These are phyloP conservation scores for Dactylellina drechsleri DNA, from an alignment of 2,329 filamentous ascomycete species.

Conservation along the genomic window DNA sequence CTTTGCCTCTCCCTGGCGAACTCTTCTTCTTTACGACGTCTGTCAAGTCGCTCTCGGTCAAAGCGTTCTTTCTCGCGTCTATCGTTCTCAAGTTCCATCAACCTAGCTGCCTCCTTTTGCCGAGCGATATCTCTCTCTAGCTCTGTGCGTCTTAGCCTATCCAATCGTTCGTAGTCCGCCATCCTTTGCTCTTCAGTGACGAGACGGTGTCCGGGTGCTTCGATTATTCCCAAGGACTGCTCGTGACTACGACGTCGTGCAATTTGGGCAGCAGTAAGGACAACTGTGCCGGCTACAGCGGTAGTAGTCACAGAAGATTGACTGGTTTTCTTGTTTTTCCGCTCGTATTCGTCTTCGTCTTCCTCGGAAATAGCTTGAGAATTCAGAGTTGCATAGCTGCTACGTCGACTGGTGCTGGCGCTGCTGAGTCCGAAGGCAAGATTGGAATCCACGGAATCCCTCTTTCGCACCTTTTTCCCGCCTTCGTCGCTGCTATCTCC, in stretches of 20 bases:
- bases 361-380: conserved; percentile 31
- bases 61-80: conserved; percentile 44
- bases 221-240: conserved; percentile 30
- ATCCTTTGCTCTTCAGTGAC: conserved; percentile 48
- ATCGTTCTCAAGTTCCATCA: conserved; percentile 48
- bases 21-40: conserved; percentile 43
- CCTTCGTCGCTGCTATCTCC: conserved; percentile 38
- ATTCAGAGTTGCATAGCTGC: conserved; percentile 35
- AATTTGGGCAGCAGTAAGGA: conserved; percentile 31
- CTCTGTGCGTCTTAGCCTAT: conserved; percentile 29
- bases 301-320: conserved; percentile 22
- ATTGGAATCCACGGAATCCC: conserved; percentile 46
- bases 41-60: conserved; percentile 43
- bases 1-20: conserved; percentile 36
- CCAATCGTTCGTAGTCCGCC: conserved; percentile 50
- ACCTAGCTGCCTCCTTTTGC: conserved; percentile 38
- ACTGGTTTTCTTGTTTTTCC: not conserved
- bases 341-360: conserved; percentile 30
- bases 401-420: conserved; percentile 38
- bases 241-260: conserved; percentile 26
- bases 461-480: conserved; percentile 25
- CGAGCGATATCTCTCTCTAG: conserved; percentile 38
- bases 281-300: conserved; percentile 19
- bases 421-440: conserved; percentile 47
- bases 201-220: conserved; percentile 31